Evolutionary conservation across 78 protist species (phyloP).

Genomic region (Chrysochromulina tobinii): DNA sequence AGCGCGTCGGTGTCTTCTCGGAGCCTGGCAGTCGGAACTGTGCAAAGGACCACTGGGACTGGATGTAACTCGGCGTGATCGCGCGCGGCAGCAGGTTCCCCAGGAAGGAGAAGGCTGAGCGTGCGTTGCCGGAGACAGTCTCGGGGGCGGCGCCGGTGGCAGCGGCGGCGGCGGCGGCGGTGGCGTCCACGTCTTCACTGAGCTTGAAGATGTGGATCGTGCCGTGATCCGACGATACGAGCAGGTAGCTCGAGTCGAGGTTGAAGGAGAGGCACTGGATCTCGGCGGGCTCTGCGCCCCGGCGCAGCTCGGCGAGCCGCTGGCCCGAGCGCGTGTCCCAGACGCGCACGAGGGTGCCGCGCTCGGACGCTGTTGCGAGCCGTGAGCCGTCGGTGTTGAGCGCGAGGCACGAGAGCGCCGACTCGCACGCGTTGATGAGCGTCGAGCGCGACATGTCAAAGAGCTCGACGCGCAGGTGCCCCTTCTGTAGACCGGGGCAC

Average conservation of each 20-base stretch:
- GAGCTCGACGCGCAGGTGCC: constrained; percentile 52
- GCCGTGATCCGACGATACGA: constrained; percentile 87
- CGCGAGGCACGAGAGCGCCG: constrained; percentile 72
- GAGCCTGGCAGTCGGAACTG: constrained; percentile 75
- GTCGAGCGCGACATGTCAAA: constrained; percentile 35
- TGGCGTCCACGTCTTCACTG: neutral
- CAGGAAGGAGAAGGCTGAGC: neutral
- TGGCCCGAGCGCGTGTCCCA: constrained; percentile 83
- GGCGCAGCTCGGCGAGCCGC: constrained; percentile 79
- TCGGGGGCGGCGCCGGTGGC: neutral
- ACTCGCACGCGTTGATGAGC: constrained; percentile 75
- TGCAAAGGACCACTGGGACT: constrained; percentile 93
- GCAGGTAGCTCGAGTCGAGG: constrained; percentile 68
- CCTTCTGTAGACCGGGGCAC: constrained; percentile 58
- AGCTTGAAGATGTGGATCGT: constrained; percentile 90
- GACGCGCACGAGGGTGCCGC: constrained; percentile 73
- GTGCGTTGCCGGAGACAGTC: neutral
- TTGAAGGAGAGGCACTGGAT: constrained; percentile 80
- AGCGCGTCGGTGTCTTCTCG: neutral
- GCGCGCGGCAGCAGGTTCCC: neutral
- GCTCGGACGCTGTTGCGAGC: constrained; percentile 92
- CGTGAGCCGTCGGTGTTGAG: constrained; percentile 85
- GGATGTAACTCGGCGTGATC: constrained; percentile 70
- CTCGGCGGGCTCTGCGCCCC: constrained; percentile 88
- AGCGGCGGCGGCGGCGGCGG: neutral